phyloP scores from a whole-genome alignment of 192 early-diverging fungal species.

The Backusella tarrabulga region DNA sequence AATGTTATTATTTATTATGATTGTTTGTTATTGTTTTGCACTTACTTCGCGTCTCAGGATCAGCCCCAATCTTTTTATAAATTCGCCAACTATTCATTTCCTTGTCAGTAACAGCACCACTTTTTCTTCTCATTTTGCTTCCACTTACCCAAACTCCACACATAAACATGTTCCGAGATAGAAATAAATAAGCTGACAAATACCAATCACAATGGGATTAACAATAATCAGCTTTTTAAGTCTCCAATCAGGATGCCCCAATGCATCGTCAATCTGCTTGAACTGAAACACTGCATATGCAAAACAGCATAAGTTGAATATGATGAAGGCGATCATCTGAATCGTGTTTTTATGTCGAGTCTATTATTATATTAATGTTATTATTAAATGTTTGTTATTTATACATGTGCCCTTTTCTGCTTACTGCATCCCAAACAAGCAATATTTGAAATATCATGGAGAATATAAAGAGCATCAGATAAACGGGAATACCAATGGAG shows the following conservation, averaged over 20 bases:
- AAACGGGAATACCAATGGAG: slow-evolving; percentile 57
- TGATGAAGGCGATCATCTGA: slow-evolving; percentile 64
- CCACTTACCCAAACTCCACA: slow-evolving; percentile 58
- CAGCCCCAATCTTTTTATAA: slow-evolving; percentile 64
- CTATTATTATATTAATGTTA: slow-evolving; percentile 32
- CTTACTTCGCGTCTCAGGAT: slow-evolving; percentile 58
- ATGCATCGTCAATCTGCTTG: slow-evolving; percentile 49
- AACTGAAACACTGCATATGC: slow-evolving; percentile 71
- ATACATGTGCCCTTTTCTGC: slow-evolving; percentile 17
- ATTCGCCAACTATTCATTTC: slow-evolving; percentile 49
- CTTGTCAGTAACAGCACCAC: neutral
- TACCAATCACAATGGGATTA: slow-evolving; percentile 54
- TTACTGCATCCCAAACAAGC: slow-evolving; percentile 70
- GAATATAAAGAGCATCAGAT: slow-evolving; percentile 71
- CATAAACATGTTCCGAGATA: slow-evolving; percentile 54
- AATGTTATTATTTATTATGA: neutral
- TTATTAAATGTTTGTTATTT: neutral
- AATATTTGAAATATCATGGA: slow-evolving; percentile 66
- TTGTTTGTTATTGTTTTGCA: slow-evolving; percentile 12
- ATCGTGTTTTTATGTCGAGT: slow-evolving; percentile 70
- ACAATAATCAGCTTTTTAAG: slow-evolving; percentile 37
- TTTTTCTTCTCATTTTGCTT: neutral
- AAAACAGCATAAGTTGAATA: slow-evolving; percentile 66
- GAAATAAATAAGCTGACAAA: slow-evolving; percentile 44
- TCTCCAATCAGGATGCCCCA: neutral